Percentiles rank a stretch among this genome's conserved stretches.
phyloP scores from a whole-genome alignment of 2,329 filamentous ascomycete species.

The Paraphaeosphaeria sporulosa region DNA sequence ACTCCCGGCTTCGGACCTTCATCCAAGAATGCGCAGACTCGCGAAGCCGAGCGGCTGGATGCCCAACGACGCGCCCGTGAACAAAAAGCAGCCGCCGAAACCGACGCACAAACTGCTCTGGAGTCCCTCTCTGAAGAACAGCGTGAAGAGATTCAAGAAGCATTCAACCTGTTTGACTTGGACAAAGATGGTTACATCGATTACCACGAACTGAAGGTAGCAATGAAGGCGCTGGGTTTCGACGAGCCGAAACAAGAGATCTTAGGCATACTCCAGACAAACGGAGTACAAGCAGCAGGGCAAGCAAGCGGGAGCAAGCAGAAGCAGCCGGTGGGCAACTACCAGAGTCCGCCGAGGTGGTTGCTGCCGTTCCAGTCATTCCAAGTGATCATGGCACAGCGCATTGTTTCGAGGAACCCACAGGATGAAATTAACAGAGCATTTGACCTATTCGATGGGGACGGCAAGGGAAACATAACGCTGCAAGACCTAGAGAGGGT shows the following conservation, averaged over 20 bases:
- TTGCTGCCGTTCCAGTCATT: slow-evolving; percentile 77
- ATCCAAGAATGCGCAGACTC: slow-evolving; percentile 48
- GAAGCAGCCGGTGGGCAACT: slow-evolving; percentile 25
- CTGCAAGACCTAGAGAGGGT: slow-evolving; percentile 87
- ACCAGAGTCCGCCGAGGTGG: slow-evolving; percentile 59
- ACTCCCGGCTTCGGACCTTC: slow-evolving; percentile 51
- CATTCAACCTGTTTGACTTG: slow-evolving; percentile 96
- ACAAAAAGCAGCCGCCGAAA: slow-evolving; percentile 50
- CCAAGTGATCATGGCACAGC: slow-evolving; percentile 75
- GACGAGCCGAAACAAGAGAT: slow-evolving; percentile 88
- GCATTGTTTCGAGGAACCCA: slow-evolving; percentile 84
- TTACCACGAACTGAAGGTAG: slow-evolving; percentile 98
- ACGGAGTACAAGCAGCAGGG: slow-evolving; percentile 61
- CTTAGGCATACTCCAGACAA: slow-evolving; percentile 78
- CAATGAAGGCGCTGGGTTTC: slow-evolving; percentile 93
- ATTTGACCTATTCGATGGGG: slow-evolving; percentile 91
- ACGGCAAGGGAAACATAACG: slow-evolving; percentile 89
- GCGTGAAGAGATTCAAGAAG: slow-evolving; percentile 90
- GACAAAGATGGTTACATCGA: slow-evolving; percentile 94
- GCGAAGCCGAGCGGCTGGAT: slow-evolving; percentile 42
- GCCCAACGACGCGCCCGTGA: slow-evolving; percentile 50
- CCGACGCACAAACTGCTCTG: slow-evolving; percentile 57
- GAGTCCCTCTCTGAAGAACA: slow-evolving; percentile 82
- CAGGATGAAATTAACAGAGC: slow-evolving; percentile 90
- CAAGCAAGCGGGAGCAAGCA: slow-evolving; percentile 14